These are phyloP conservation scores for Wickerhamiella kazuoi DNA, from an alignment of 805 yeast genomes.

Conservation along the genomic window DNA sequence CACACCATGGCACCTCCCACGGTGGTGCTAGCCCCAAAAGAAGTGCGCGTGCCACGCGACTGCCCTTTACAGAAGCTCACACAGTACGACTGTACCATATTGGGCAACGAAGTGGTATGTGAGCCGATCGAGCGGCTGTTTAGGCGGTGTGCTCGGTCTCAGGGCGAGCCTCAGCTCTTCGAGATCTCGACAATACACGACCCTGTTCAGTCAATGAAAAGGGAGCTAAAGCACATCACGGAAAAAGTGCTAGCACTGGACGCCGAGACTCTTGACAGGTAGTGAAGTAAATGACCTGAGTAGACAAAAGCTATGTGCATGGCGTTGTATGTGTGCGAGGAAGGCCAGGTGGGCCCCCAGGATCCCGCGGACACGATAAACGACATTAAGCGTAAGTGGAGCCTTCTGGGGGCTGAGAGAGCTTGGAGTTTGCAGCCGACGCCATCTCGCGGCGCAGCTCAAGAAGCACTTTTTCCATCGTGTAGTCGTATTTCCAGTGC, in stretches of 20 bases:
- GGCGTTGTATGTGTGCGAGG: no score
- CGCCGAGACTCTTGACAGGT: no score
- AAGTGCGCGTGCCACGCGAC: constrained; percentile 1
- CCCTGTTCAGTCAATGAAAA: no score
- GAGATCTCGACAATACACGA: not conserved
- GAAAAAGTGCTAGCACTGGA: not conserved
- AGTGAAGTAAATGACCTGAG: no score
- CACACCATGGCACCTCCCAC: constrained; percentile 1
- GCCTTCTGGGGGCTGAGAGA: constrained; percentile 87
- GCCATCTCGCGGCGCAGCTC: constrained; percentile 83
- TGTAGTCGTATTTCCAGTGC: constrained; percentile 77
- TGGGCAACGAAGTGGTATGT: constrained; percentile 14
- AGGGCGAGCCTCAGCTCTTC: not conserved
- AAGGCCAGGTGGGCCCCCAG: no score
- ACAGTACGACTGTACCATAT: constrained; percentile 17
- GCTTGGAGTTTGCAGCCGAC: constrained; percentile 56
- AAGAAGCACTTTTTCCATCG: constrained; percentile 81
- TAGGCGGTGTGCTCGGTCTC: constrained; percentile 8
- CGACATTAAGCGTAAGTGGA: constrained; percentile 38
- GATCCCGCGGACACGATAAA: no score
- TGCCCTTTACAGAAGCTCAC: constrained; percentile 14
- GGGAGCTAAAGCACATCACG: not conserved
- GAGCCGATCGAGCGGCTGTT: constrained; percentile 16
- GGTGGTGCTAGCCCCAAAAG: not conserved
- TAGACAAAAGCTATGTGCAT: no score